Base-by-base conservation (phyloP, 2,329 filamentous ascomycete genomes). In the Aspergillus transmontanensis region DNA sequence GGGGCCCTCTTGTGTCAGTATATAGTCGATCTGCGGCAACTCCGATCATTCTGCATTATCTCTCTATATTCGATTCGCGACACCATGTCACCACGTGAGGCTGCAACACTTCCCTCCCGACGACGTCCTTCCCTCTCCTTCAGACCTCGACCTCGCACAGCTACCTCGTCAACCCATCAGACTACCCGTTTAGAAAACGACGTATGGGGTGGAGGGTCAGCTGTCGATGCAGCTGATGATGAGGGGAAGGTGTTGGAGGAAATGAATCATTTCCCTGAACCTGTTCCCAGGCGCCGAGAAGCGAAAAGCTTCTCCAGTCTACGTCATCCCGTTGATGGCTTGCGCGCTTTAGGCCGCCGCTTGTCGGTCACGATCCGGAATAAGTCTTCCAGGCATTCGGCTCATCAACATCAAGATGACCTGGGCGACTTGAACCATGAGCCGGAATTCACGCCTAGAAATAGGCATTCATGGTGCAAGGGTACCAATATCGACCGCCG, bases 301-400 rank as follows among this genome's bases (percentile, higher is more conserved):
- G 70, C 78, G 57, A 80, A 78, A 68, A 81, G 78, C 64, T 80
- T 81, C 66, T 81, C 79, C 43, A 77, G 69, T 43, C 66, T 81
- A 59, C 76, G 78, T 54, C 77, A 80, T 63, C 76, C 78, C 3
- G 76, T 80, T 64, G 74, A 78, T 61, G 79, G 79, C 6, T 63
- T 81, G 59, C 76, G 78, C 39, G 78, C 78, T 10, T 71, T 80
- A 28, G 76, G 77, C 16, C 79, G 79, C 63, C 75, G 78, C 11
- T 65, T 80, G 54, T 81, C 79, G 5, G 73, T 81, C 28, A 77
- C 73, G 16, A 66, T 80, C 58, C 78, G 78, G 51, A 71, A 71
- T 60, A 80, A 78, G 68, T 72, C 75, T 10, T 75, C 77, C 3
- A 73, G 73, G 39, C 70, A 76, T 48, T 66, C 66, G 21, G 46